Base-by-base conservation (phyloP, 306 rosid species). In the Rosa lucieae region DNA sequence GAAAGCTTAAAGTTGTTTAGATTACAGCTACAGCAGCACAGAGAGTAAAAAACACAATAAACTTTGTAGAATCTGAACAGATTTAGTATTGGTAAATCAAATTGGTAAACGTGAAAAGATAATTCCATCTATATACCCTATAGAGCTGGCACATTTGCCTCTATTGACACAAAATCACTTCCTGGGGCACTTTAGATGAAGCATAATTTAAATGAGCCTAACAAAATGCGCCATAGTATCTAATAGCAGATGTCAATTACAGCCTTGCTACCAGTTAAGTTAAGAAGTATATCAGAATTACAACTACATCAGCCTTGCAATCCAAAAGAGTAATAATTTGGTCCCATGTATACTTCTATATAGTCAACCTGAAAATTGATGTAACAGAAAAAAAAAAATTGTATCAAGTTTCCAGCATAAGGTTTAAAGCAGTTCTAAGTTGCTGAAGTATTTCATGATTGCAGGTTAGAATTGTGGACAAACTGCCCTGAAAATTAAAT, bases 1-100 rank as follows among this genome's bases (percentile, higher is more conserved):
- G 78, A 84, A 75, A 79, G 8, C 70, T 73, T 44, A 51, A 53
- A 48, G 68, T 68, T 47, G 66, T 72, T 81, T 32, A 55, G 52
- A 62, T 43, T 67, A 26, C 5, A 46, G 17, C n/a, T 13, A 59
- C 47, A 40, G 46, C 49, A 79, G 46, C 6, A 23, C n/a, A 61
- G 3, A 47, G 4, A 67, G 43, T 35, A 29, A 14, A 67, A 4
- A 46, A 52, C 2, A 47, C 63, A 13, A 44, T 8, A 26, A 8
- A 42, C 21, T 20, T 20, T n/a, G 8, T 39, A 3, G 42, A 56
- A 70, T 58, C 44, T 55, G 53, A 18, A 43, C 63, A 72, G 63
- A 20, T n/a, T 52, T n/a, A 12, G 55, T 21, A 21, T 39, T 42
- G 40, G 47, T 17, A 8, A 51, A 46, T 26, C 29, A 48, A 20